Conservation (phyloP, 2,329 filamentous ascomycete species). For the Verticillium longisporum region DNA sequence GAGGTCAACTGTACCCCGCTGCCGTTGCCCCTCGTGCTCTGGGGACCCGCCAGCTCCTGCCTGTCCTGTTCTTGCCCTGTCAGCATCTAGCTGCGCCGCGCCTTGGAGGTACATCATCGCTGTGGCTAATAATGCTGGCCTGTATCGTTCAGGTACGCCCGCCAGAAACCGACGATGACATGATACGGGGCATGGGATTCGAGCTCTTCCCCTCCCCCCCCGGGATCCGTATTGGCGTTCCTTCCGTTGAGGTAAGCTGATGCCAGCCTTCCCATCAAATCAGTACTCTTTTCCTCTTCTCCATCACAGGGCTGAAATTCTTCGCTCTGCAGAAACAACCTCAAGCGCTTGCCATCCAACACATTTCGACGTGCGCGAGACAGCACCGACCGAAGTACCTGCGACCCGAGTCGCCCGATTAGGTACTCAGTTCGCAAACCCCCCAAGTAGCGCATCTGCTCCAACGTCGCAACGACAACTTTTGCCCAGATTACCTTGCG, state of each 20-base stretch:
- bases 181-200: constrained; percentile 1
- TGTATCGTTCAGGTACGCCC: not conserved
- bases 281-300: not conserved
- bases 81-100: too few species aligned
- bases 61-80: too few species aligned
- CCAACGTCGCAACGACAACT: not conserved
- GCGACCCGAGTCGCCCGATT: not conserved
- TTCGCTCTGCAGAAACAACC: not conserved
- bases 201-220: not conserved
- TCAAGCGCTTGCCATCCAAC: not conserved
- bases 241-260: not conserved
- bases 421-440: not conserved
- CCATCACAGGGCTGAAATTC: not conserved
- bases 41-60: not conserved
- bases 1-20: not conserved
- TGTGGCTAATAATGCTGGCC: constrained; percentile 4
- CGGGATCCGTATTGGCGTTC: not conserved
- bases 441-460: not conserved
- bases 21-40: not conserved
- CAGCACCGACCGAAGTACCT: not conserved
- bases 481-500: not conserved
- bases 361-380: not conserved
- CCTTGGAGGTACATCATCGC: not conserved
- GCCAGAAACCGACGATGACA: constrained; percentile 1
- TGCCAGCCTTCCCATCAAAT: not conserved